Conservation (phyloP, 140 eudicot species). For the Anethum foeniculum region DNA sequence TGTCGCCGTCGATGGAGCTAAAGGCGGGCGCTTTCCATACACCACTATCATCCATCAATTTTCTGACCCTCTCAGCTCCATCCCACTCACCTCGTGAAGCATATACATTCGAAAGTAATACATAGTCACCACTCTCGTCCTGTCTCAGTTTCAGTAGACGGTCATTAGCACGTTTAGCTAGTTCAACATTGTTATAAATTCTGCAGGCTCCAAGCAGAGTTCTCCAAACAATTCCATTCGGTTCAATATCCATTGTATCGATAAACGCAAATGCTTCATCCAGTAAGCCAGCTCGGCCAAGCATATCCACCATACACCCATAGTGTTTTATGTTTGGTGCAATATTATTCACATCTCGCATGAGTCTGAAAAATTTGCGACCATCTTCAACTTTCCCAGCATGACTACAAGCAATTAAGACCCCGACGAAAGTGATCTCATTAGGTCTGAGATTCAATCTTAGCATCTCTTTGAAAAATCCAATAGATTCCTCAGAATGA, state of each 20-base stretch:
- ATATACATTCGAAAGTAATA: conserved; percentile 53
- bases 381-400: conserved; percentile 68
- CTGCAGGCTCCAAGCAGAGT: conserved; percentile 65
- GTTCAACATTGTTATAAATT: conserved; percentile 51
- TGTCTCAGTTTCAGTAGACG: conserved; percentile 37
- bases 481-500: conserved; percentile 43
- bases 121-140: conserved; percentile 78
- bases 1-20: conserved; percentile 30
- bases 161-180: conserved; percentile 50
- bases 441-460: conserved; percentile 34
- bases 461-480: conserved; percentile 46
- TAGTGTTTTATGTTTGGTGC: conserved; percentile 50
- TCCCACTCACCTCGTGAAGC: conserved; percentile 64
- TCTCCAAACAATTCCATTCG: conserved; percentile 60
- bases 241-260: conserved; percentile 39
- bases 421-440: conserved; percentile 49
- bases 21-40: conserved; percentile 35
- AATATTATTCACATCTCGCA: conserved; percentile 34
- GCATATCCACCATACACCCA: conserved; percentile 78
- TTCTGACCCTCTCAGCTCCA: conserved; percentile 50
- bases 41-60: conserved; percentile 39
- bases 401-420: conserved; percentile 64
- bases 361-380: conserved; percentile 35
- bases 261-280: conserved; percentile 56
- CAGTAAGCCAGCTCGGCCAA: conserved; percentile 63